A percentile compares a stretch with the other conserved stretches of the same genome.
Evolutionary conservation across 2,329 filamentous ascomycete genomes (phyloP).

Genomic region (Colletotrichum sublineola): DNA sequence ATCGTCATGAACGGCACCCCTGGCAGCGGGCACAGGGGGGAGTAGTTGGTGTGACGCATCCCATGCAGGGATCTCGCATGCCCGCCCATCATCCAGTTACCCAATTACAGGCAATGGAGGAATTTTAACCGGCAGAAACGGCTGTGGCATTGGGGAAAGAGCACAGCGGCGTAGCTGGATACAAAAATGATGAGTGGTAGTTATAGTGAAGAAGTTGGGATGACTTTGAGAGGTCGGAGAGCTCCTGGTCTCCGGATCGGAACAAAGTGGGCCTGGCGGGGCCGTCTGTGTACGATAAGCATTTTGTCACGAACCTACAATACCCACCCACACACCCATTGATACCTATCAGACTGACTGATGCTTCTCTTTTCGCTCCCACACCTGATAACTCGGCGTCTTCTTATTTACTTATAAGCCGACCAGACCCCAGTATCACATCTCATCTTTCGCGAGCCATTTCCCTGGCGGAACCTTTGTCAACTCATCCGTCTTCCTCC

Average conservation of each 20-base stretch:
- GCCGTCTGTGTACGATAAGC: conserved; percentile 24
- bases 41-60: neutral
- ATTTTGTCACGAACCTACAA: neutral
- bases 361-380: conserved; percentile 13
- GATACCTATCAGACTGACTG: conserved; percentile 14
- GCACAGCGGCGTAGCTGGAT: neutral
- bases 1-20: conserved; percentile 10
- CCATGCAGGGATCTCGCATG: neutral
- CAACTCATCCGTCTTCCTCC: neutral
- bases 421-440: neutral
- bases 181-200: neutral
- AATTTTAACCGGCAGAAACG: too few species aligned
- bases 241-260: neutral
- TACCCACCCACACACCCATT: neutral
- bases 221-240: neutral
- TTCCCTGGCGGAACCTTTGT: neutral
- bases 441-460: neutral
- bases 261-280: conserved; percentile 3
- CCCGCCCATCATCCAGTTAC: neutral
- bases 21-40: neutral
- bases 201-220: neutral
- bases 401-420: conserved; percentile 33
- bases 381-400: conserved; percentile 1
- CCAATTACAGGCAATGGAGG: too few species aligned
- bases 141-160: too few species aligned